These are phyloP conservation scores for Mixia osmundae DNA, from an alignment of 1,284 basidiomycete genomes.

Conservation along the genomic window DNA sequence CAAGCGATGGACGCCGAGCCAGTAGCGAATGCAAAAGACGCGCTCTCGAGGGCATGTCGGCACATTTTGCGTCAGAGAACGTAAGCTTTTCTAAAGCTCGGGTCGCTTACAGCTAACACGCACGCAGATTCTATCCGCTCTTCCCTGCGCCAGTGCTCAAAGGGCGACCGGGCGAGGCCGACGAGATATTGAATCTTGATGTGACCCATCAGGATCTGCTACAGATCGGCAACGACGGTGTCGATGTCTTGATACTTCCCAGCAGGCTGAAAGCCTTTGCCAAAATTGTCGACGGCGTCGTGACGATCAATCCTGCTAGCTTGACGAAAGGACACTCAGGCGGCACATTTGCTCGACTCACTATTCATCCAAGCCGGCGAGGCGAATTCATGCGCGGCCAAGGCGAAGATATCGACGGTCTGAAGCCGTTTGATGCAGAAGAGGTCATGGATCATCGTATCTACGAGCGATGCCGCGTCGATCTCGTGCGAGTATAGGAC, in stretches of 20 bases:
- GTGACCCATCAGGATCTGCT: slow-evolving; percentile 37
- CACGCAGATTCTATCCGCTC: slow-evolving; percentile 65
- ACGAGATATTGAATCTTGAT: slow-evolving; percentile 45
- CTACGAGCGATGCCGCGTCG: slow-evolving; percentile 7
- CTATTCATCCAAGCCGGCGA: slow-evolving; percentile 16
- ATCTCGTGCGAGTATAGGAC: slow-evolving; percentile 6
- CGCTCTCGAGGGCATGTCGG: slow-evolving; percentile 52
- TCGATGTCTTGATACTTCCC: slow-evolving; percentile 63
- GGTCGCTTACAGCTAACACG: background rate
- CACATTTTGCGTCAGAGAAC: slow-evolving; percentile 67
- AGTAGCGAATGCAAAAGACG: slow-evolving; percentile 35
- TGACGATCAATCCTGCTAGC: slow-evolving; percentile 46
- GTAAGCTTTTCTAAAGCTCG: slow-evolving; percentile 24
- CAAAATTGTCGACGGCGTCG: slow-evolving; percentile 40
- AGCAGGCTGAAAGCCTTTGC: slow-evolving; percentile 35
- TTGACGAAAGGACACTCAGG: slow-evolving; percentile 36
- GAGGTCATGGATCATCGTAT: slow-evolving; percentile 6
- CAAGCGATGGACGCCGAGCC: slow-evolving; percentile 11
- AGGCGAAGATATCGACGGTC: background rate
- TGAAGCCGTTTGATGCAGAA: slow-evolving; percentile 9
- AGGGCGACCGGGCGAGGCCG: slow-evolving; percentile 38
- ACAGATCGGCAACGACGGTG: slow-evolving; percentile 30
- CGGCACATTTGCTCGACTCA: slow-evolving; percentile 18
- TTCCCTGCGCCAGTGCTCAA: slow-evolving; percentile 70
- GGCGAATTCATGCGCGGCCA: slow-evolving; percentile 8